phyloP scores from a whole-genome alignment of 2,329 filamentous ascomycete species.

The Claviceps citrina region DNA sequence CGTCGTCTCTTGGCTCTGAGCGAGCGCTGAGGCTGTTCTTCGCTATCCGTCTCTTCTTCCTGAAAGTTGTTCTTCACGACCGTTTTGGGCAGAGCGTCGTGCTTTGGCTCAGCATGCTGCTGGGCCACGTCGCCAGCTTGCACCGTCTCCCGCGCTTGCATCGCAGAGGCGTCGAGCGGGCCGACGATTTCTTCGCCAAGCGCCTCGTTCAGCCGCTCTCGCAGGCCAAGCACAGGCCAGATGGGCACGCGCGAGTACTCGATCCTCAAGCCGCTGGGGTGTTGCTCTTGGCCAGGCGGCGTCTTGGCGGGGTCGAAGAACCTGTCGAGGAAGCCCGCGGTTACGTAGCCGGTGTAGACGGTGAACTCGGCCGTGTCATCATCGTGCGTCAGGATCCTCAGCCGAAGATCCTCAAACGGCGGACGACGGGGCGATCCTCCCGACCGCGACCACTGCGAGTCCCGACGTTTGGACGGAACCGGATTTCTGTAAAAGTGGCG shows the following conservation, averaged over 20 bases:
- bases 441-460: slow-evolving; percentile 14
- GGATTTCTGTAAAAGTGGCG: slow-evolving; percentile 30
- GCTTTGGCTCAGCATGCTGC: slow-evolving; percentile 16
- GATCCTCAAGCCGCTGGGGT: slow-evolving; percentile 26
- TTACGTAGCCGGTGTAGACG: slow-evolving; percentile 36
- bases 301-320: slow-evolving; percentile 33
- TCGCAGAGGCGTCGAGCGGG: slow-evolving; percentile 20
- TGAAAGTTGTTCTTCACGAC: slow-evolving; percentile 27
- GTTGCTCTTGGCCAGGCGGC: slow-evolving; percentile 14
- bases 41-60: slow-evolving; percentile 20
- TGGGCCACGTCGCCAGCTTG: slow-evolving; percentile 23
- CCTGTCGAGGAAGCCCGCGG: slow-evolving; percentile 31
- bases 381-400: slow-evolving; percentile 37
- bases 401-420: slow-evolving; percentile 30
- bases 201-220: slow-evolving; percentile 38
- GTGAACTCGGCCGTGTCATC: slow-evolving; percentile 33
- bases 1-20: slow-evolving; percentile 20
- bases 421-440: slow-evolving; percentile 13
- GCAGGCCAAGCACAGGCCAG: slow-evolving; percentile 40
- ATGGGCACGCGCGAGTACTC: slow-evolving; percentile 33
- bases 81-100: slow-evolving; percentile 21
- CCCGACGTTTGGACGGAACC: slow-evolving; percentile 9
- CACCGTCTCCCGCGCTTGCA: slow-evolving; percentile 30
- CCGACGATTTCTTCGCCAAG: slow-evolving; percentile 37
- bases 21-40: slow-evolving; percentile 17